These are phyloP conservation scores for Fraxinus nigra DNA, from an alignment of 305 asterid genomes.

Conservation along the genomic window DNA sequence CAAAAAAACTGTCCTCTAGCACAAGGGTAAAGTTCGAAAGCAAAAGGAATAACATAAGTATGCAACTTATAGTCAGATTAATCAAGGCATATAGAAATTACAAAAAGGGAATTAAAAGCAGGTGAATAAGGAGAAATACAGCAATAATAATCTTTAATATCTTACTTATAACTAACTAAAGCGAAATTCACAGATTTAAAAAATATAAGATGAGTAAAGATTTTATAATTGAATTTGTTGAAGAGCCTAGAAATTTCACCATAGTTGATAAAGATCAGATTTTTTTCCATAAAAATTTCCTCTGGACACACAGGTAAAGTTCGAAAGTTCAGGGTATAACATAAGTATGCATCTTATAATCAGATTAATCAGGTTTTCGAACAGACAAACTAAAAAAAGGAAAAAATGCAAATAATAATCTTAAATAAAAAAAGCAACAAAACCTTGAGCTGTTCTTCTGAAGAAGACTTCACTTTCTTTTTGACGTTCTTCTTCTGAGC, in stretches of 20 bases:
- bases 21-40: background rate
- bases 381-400: background rate
- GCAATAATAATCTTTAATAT: background rate
- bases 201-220: background rate
- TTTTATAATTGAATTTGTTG: background rate
- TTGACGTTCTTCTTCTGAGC: slow-evolving; percentile 24
- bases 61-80: background rate
- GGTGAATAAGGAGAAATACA: background rate
- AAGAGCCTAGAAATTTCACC: background rate
- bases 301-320: background rate
- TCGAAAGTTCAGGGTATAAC: background rate
- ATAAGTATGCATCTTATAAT: background rate
- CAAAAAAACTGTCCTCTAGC: background rate
- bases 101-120: background rate
- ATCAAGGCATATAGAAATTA: background rate
- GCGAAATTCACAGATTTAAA: background rate
- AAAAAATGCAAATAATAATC: background rate
- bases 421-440: background rate
- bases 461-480: slow-evolving; percentile 35
- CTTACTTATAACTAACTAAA: background rate
- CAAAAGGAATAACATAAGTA: background rate
- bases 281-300: background rate
- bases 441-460: slow-evolving; percentile 24
- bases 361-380: background rate
- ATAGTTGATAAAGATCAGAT: background rate